phyloP scores from a whole-genome alignment of 2,329 filamentous ascomycete genomes.

The Colletotrichum lentis region DNA sequence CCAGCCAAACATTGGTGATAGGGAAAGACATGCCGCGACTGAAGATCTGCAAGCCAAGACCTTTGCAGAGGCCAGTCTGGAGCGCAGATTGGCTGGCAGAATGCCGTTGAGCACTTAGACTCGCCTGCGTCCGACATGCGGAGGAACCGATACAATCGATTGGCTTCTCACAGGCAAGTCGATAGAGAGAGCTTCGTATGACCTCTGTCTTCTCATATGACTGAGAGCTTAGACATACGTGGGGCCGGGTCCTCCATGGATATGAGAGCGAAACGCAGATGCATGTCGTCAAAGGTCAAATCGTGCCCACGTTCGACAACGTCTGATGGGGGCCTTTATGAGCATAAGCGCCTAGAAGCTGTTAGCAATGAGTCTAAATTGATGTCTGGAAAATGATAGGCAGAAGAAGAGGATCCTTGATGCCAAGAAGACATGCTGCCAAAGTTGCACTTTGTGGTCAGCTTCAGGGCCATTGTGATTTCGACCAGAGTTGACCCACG shows the following conservation, averaged over 20 bases:
- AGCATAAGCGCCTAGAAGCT: neutral
- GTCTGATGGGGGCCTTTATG: neutral
- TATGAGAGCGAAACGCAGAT: slow-evolving; percentile 3
- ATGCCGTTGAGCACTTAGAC: neutral
- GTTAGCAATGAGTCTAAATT: neutral
- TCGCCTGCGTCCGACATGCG: neutral
- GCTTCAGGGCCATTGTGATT: neutral
- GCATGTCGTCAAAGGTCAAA: slow-evolving; percentile 8
- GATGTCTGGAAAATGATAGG: neutral
- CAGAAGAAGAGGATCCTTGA: neutral
- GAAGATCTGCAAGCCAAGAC: neutral
- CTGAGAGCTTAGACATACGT: neutral
- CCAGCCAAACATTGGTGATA: slow-evolving; percentile 7
- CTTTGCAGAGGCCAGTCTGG: neutral
- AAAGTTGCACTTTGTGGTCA: neutral
- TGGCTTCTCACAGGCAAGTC: neutral
- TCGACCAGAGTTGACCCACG: neutral
- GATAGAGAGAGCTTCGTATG: neutral
- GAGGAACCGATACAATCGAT: neutral
- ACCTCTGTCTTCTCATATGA: neutral
- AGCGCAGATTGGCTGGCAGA: neutral
- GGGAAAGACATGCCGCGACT: slow-evolving; percentile 7
- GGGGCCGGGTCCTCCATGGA: neutral
- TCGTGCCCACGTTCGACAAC: neutral
- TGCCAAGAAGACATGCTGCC: neutral